These are phyloP conservation scores for Lecanoromycetidae sp. DNA, from an alignment of 2,329 filamentous ascomycete genomes.

Conservation along the genomic window DNA sequence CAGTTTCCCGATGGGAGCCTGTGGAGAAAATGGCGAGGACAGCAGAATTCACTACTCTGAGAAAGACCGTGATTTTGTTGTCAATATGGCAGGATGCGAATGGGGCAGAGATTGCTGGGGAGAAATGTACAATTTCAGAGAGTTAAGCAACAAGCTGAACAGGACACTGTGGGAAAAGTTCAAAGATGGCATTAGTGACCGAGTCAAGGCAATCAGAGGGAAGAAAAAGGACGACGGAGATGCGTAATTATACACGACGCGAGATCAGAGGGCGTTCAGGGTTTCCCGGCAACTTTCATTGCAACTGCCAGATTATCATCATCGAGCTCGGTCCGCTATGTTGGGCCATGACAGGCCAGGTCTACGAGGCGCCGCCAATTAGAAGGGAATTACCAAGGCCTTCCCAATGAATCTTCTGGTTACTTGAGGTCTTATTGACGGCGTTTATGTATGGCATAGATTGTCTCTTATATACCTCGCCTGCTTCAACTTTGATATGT, in stretches of 20 bases:
- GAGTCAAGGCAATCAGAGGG: slow-evolving; percentile 9
- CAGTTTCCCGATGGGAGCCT: slow-evolving; percentile 83
- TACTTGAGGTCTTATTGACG: neutral
- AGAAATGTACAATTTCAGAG: slow-evolving; percentile 91
- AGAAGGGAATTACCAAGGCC: neutral
- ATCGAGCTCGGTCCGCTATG: too few relatives aligned
- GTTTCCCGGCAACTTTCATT: neutral
- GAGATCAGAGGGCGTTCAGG: neutral
- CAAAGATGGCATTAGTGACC: slow-evolving; percentile 23
- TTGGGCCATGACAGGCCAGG: too few relatives aligned
- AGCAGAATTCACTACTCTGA: slow-evolving; percentile 74
- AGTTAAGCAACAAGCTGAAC: slow-evolving; percentile 83
- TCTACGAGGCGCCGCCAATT: neutral
- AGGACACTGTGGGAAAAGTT: slow-evolving; percentile 64
- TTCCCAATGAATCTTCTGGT: neutral
- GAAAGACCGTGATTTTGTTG: slow-evolving; percentile 76
- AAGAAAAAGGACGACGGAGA: slow-evolving; percentile 16
- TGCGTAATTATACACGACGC: slow-evolving; percentile 1
- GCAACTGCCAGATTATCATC: too few relatives aligned
- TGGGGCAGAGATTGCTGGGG: slow-evolving; percentile 96
- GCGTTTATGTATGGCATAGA: slow-evolving; percentile 1
- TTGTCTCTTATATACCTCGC: slow-evolving; percentile 3
- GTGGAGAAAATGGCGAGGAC: slow-evolving; percentile 64
- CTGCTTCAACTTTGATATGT: neutral
- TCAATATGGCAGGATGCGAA: slow-evolving; percentile 97